Evolutionary conservation across 345 rosid genomes (phyloP).

Genomic region (Kernera saxatilis): DNA sequence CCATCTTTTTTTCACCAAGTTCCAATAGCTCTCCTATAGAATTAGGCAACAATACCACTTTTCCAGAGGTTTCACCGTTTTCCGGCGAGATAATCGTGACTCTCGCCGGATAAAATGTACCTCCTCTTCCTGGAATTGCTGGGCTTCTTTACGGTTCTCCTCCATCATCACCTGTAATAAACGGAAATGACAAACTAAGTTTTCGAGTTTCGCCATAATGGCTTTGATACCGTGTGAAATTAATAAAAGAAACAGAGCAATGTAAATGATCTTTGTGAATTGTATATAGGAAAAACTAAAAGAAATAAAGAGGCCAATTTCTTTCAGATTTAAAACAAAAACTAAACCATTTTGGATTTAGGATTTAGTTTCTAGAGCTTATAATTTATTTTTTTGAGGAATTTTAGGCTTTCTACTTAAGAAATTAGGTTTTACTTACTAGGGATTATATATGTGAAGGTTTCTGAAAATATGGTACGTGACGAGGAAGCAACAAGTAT

Average conservation of each 20-base stretch:
- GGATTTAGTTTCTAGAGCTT: too few relatives aligned
- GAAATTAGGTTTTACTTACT: background rate
- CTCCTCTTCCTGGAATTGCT: background rate
- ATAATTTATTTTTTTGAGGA: too few relatives aligned
- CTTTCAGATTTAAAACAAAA: background rate
- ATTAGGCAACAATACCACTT: constrained; percentile 55
- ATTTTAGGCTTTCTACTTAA: too few relatives aligned
- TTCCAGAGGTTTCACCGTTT: constrained; percentile 37
- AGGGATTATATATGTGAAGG: background rate
- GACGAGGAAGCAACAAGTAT: background rate
- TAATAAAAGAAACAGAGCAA: too few relatives aligned
- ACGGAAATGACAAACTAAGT: background rate
- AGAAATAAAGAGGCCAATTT: background rate
- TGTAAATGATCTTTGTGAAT: too few relatives aligned
- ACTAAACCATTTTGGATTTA: background rate
- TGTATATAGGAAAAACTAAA: too few relatives aligned
- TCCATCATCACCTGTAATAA: constrained; percentile 23
- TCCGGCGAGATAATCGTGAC: constrained; percentile 57
- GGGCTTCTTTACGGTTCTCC: constrained; percentile 9
- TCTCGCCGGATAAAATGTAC: constrained; percentile 32
- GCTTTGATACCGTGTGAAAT: background rate
- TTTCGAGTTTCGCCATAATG: background rate
- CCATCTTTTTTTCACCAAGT: constrained; percentile 46
- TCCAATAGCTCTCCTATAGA: constrained; percentile 54
- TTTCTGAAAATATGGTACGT: background rate